These are phyloP conservation scores for Russula foetens DNA, from an alignment of 768 basidiomycete species.

Conservation along the genomic window DNA sequence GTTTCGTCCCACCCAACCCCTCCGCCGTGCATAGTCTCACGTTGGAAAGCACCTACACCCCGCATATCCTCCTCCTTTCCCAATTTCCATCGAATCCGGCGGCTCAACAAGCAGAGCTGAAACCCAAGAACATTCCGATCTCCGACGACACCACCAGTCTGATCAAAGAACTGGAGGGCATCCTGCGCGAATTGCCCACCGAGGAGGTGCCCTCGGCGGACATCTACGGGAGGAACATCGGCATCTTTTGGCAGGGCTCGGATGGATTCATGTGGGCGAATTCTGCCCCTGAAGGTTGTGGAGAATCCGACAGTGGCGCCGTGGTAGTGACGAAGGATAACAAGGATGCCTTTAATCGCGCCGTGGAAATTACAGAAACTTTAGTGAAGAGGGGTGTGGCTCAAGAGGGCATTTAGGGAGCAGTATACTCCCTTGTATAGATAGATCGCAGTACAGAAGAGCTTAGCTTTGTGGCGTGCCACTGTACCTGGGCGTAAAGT, in stretches of 20 bases:
- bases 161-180: slow-evolving; percentile 48
- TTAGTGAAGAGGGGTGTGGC: slow-evolving; percentile 29
- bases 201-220: slow-evolving; percentile 51
- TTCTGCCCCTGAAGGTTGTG: slow-evolving; percentile 54
- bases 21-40: slow-evolving; percentile 47
- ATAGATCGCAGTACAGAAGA: no score
- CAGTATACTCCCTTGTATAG: background rate
- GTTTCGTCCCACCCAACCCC: slow-evolving; percentile 64
- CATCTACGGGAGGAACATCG: slow-evolving; percentile 62
- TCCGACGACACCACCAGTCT: slow-evolving; percentile 32
- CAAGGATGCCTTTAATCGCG: slow-evolving; percentile 59
- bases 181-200: slow-evolving; percentile 51
- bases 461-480: no score
- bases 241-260: slow-evolving; percentile 52
- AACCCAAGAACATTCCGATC: slow-evolving; percentile 36
- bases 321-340: slow-evolving; percentile 45
- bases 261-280: slow-evolving; percentile 53
- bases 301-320: slow-evolving; percentile 39
- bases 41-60: slow-evolving; percentile 27
- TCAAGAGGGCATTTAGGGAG: background rate
- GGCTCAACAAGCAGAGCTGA: slow-evolving; percentile 33
- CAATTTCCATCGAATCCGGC: slow-evolving; percentile 43
- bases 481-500: background rate
- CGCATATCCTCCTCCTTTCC: slow-evolving; percentile 38
- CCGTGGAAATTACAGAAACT: slow-evolving; percentile 56